Evolutionary conservation across 1,284 basidiomycete genomes (phyloP).

Genomic region (Ustilago vetiveriae): DNA sequence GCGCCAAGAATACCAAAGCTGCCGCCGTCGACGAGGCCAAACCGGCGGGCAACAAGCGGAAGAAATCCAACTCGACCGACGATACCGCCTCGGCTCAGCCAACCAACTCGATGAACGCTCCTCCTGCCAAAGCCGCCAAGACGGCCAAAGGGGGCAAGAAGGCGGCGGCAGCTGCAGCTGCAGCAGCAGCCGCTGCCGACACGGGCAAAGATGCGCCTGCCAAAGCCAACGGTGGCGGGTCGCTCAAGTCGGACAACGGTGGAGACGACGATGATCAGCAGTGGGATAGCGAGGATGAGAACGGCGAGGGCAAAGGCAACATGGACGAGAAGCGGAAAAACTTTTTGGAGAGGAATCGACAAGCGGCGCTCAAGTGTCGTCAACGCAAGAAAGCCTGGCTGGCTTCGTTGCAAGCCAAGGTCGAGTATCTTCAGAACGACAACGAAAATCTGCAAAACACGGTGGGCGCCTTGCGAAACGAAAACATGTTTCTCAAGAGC

Average conservation of each 20-base stretch:
- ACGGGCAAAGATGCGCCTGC: conserved; percentile 60
- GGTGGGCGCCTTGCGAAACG: conserved; percentile 70
- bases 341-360: conserved; percentile 65
- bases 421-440: conserved; percentile 87
- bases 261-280: conserved; percentile 63
- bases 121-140: conserved; percentile 36
- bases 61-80: conserved; percentile 43
- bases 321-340: conserved; percentile 66
- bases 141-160: conserved; percentile 68
- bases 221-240: conserved; percentile 14
- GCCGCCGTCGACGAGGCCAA: conserved; percentile 14
- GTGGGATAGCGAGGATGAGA: conserved; percentile 29
- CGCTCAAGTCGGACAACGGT: conserved; percentile 68
- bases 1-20: conserved; percentile 4
- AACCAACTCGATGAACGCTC: conserved; percentile 10
- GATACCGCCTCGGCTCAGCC: conserved; percentile 8
- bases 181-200: conserved; percentile 3
- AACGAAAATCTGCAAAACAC: conserved; percentile 84
- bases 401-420: conserved; percentile 87
- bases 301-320: conserved; percentile 53
- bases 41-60: conserved; percentile 53
- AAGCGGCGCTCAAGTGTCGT: conserved; percentile 93
- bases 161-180: conserved; percentile 35
- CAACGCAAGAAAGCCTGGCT: conserved; percentile 99
- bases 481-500: conserved; percentile 68